These are phyloP conservation scores for Chrysoporthe cubensis DNA, from an alignment of 2,329 filamentous ascomycete species.

Conservation along the genomic window DNA sequence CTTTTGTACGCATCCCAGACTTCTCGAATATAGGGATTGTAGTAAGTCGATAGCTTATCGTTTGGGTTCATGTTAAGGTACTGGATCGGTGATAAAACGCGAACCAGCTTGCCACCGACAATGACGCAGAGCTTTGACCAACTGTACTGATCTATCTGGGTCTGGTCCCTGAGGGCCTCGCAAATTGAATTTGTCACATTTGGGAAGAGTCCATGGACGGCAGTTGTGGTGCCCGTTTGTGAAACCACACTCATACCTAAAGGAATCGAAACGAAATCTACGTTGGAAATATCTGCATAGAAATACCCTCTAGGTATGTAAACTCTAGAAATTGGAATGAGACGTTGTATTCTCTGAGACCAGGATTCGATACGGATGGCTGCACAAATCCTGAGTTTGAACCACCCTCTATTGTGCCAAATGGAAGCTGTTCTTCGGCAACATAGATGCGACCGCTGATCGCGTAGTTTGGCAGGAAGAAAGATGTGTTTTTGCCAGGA, in stretches of 20 bases:
- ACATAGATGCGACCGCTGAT: slow-evolving; percentile 17
- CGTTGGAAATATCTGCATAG: slow-evolving; percentile 12
- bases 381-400: slow-evolving; percentile 9
- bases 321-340: slow-evolving; percentile 22
- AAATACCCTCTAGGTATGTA: slow-evolving; percentile 7
- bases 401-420: slow-evolving; percentile 16
- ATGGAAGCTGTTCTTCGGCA: slow-evolving; percentile 6
- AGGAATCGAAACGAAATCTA: slow-evolving; percentile 18
- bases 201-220: slow-evolving; percentile 8
- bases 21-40: slow-evolving; percentile 5
- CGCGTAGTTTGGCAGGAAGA: slow-evolving; percentile 14
- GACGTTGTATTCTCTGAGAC: slow-evolving; percentile 12
- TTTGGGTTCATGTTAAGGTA: slow-evolving; percentile 14
- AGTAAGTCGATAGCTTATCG: slow-evolving; percentile 13
- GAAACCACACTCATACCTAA: slow-evolving; percentile 11
- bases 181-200: slow-evolving; percentile 11
- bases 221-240: background rate
- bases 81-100: slow-evolving; percentile 18
- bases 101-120: background rate
- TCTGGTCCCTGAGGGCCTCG: background rate
- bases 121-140: slow-evolving; percentile 12
- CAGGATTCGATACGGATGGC: slow-evolving; percentile 13
- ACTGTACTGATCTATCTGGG: background rate
- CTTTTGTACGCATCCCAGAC: slow-evolving; percentile 8
- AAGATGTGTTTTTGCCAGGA: background rate